Evolutionary conservation across 768 basidiomycete genomes (phyloP).

Genomic region (Leccinellum albellum): DNA sequence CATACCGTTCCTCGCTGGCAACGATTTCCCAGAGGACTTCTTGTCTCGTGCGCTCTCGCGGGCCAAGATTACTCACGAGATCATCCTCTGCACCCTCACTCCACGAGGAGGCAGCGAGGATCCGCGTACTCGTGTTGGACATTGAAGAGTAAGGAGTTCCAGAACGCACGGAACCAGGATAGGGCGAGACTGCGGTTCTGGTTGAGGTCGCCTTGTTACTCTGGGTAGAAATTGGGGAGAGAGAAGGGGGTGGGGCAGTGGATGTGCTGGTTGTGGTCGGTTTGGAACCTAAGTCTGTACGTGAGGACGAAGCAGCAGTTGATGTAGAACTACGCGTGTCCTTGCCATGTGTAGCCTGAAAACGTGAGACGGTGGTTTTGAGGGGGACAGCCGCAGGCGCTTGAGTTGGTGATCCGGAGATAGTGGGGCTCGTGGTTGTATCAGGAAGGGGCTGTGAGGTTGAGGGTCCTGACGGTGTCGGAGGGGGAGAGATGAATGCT

Average conservation of each 20-base stretch:
- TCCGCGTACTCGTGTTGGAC: conserved; percentile 67
- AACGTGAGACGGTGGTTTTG: conserved; percentile 74
- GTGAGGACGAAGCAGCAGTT: conserved; percentile 57
- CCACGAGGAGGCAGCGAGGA: conserved; percentile 80
- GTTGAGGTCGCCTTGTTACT: conserved; percentile 56
- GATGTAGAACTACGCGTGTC: conserved; percentile 64
- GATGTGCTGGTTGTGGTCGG: conserved; percentile 42
- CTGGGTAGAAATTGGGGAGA: conserved; percentile 55
- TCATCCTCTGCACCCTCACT: conserved; percentile 94
- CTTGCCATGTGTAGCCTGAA: conserved; percentile 69
- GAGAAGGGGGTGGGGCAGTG: conserved; percentile 51
- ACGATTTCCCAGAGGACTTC: conserved; percentile 98
- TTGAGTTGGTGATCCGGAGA: conserved; percentile 29
- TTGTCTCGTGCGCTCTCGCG: conserved; percentile 90
- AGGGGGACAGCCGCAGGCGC: conserved; percentile 30
- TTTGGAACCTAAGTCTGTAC: conserved; percentile 54
- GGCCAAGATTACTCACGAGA: conserved; percentile 88
- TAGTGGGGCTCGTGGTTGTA: conserved; percentile 35
- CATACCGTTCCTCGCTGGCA: conserved; percentile 88
- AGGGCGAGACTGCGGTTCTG: conserved; percentile 61
- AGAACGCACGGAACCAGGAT: conserved; percentile 70
- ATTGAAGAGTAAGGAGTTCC: conserved; percentile 79
- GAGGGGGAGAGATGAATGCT: conserved; percentile 80
- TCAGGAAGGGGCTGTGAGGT: conserved; percentile 51
- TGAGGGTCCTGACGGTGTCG: conserved; percentile 53